Evolutionary conservation across 192 early-diverging fungal species (phyloP), one percentile per base, ranked within the genome.

Genomic region (Dissophora ornata): DNA sequence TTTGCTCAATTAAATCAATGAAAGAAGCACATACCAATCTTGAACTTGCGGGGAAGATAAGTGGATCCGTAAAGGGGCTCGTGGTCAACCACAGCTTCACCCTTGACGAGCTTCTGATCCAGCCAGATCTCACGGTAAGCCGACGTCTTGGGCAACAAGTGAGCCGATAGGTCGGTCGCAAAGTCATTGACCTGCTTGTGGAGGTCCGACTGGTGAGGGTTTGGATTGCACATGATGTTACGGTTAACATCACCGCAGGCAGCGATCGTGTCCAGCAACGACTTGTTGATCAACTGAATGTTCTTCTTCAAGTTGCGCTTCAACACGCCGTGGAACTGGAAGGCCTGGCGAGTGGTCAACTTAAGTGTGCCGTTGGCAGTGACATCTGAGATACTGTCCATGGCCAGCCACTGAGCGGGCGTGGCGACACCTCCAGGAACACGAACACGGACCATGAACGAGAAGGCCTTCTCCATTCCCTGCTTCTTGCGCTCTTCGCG

Each of bases 41-140:
- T 98, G 90, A 95, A 98, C 87, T 98, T 98, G 81, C 95, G 91
- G 28, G 96, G 96, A 48, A 98, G 84, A 69, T 96, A 98, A 21
- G 94, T 93, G 47, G 89, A 82, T 51, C 96, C 96, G 63, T 98
- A 98, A 48, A 98, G 74, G 55, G 96, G 96, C 84, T 98, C 96
- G 41, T 82, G 74, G 82, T 97, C 92, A 82, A 92, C 89, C 46
- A 89, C 86, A 52, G 95, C 95, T 45, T 79, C 58, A 11, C 90
- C 91, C 38, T 92, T 89, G 33, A 97, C 93, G 24, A 94, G 70
- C 80, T 94, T 92, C 82, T 96, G 91, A 77, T 92, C 94, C 28
- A 98, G 83, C 95, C 95, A 98, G 80, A 98, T 98, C 84, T 98
- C 96, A 83, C 96, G 95, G 86, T 98, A 98, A 29, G 95, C 95